Evolutionary conservation across 495 filamentous ascomycete genomes (phyloP).

Genomic region (Aspergillus cavernicola): DNA sequence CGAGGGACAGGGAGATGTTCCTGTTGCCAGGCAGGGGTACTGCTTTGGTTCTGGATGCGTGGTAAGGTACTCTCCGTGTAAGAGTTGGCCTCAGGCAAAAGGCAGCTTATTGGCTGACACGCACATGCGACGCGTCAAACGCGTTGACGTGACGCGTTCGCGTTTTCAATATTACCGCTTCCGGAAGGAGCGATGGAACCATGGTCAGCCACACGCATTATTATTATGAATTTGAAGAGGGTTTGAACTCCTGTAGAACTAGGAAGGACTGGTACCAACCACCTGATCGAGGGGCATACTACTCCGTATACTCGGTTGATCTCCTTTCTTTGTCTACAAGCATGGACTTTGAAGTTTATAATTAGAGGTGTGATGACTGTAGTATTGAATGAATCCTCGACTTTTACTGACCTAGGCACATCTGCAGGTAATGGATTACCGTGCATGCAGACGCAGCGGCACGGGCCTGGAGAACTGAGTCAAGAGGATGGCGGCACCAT

Average conservation of each 20-base stretch:
- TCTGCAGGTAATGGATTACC: slow-evolving; percentile 3
- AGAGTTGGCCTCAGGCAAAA: background rate
- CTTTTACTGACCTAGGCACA: too few species aligned
- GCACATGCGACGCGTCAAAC: background rate
- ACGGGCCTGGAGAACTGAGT: slow-evolving; percentile 9
- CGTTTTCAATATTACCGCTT: background rate
- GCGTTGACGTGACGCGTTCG: background rate
- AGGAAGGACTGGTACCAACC: too few species aligned
- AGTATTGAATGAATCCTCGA: background rate
- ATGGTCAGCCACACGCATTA: background rate
- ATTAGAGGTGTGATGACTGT: background rate
- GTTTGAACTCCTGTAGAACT: too few species aligned
- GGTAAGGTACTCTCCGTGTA: too few species aligned
- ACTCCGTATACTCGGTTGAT: background rate
- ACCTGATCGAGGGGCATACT: slow-evolving; percentile 5
- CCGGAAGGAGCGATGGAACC: background rate
- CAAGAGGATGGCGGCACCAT: background rate
- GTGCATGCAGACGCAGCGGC: slow-evolving; percentile 17
- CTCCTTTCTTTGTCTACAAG: background rate
- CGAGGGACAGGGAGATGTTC: too few species aligned
- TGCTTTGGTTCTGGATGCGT: too few species aligned
- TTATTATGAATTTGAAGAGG: too few species aligned
- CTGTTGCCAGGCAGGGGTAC: too few species aligned
- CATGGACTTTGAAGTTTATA: background rate
- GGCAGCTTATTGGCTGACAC: background rate